phyloP scores from a whole-genome alignment of 139 green algal species.

The Coccomyxa sp. region DNA sequence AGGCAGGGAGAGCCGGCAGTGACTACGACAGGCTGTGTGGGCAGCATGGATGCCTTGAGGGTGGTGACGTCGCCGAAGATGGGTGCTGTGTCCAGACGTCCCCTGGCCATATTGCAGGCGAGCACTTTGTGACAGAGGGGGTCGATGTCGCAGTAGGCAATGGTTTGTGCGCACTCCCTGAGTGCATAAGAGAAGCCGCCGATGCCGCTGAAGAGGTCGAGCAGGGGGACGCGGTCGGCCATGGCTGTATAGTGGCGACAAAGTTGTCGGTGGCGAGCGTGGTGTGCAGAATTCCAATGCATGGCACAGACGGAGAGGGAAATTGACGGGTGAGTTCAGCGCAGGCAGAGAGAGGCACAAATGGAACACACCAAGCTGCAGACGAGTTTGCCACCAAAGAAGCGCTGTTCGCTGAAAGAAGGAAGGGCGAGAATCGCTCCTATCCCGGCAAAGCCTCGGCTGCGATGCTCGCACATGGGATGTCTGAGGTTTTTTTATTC shows the following conservation, averaged over 20 bases:
- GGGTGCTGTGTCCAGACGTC: not conserved
- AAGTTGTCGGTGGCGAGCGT: not conserved
- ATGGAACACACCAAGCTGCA: not conserved
- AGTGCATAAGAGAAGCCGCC: not conserved
- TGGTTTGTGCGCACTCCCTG: not conserved
- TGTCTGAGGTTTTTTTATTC: not conserved
- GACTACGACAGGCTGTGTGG: constrained; percentile 1
- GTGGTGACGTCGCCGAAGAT: constrained; percentile 3
- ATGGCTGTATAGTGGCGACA: not conserved
- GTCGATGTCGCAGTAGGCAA: constrained; percentile 1
- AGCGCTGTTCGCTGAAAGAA: not conserved
- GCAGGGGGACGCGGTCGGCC: not conserved
- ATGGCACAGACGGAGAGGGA: not conserved
- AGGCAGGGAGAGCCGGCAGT: constrained; percentile 1
- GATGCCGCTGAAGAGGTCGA: constrained; percentile 8
- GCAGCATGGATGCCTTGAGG: not conserved
- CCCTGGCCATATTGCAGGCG: not conserved
- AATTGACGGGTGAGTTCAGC: not conserved
- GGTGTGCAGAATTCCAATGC: not conserved
- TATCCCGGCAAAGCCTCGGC: not conserved
- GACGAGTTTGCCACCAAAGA: not conserved
- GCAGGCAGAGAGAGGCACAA: not conserved
- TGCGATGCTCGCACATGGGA: not conserved
- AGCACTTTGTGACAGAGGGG: not conserved
- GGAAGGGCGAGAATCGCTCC: not conserved